Conservation (phyloP, 305 asterid species). For the Rubia tinctorum region DNA sequence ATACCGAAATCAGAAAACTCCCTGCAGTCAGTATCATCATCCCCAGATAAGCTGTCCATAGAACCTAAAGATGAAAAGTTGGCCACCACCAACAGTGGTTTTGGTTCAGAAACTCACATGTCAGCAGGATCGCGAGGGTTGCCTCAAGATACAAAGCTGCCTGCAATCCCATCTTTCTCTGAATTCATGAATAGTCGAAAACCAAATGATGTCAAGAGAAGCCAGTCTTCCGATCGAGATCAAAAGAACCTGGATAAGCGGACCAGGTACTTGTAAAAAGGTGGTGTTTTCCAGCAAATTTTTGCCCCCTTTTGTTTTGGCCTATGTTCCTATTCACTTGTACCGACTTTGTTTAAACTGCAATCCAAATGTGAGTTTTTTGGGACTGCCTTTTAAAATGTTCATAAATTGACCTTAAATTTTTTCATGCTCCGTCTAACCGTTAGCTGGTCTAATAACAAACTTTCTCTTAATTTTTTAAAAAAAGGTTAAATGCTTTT, state of each 20-base stretch:
- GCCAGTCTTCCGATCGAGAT: constrained; percentile 37
- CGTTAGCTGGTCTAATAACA: too few species aligned
- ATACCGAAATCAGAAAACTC: constrained; percentile 27
- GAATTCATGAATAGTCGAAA: constrained; percentile 65
- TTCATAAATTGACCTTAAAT: too few species aligned
- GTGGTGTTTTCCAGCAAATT: neutral
- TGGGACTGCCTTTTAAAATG: too few species aligned
- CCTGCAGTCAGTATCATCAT: constrained; percentile 30
- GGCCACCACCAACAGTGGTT: constrained; percentile 12
- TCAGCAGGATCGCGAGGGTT: constrained; percentile 15
- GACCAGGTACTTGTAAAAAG: constrained; percentile 30
- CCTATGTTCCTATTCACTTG: neutral
- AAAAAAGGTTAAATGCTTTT: too few species aligned
- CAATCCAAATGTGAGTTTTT: neutral
- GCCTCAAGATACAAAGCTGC: constrained; percentile 36
- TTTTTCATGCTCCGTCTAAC: too few species aligned
- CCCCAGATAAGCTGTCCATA: constrained; percentile 15
- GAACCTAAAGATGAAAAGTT: constrained; percentile 26
- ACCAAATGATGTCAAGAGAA: constrained; percentile 36
- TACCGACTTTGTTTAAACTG: neutral
- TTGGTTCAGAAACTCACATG: constrained; percentile 23
- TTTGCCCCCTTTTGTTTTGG: neutral
- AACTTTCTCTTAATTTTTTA: too few species aligned
- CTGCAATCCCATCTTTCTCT: constrained; percentile 67
- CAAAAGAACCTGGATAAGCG: constrained; percentile 48